phyloP scores from a whole-genome alignment of 2,329 filamentous ascomycete genomes.

The Apiospora pterosperma region DNA sequence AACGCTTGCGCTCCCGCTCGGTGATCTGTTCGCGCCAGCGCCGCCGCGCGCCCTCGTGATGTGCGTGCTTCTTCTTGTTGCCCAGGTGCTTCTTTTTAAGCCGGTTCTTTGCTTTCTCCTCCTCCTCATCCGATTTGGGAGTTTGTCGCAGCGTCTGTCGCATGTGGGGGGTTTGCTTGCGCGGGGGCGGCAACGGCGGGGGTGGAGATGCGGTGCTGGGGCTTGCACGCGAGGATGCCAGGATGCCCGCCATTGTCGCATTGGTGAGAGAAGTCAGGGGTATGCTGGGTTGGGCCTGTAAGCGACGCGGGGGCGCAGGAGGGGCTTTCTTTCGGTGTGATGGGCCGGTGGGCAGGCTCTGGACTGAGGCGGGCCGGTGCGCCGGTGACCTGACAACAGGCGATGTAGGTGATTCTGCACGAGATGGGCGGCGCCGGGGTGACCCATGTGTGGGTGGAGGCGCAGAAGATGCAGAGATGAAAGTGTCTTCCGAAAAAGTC shows the following conservation, averaged over 20 bases:
- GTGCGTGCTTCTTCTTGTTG: conserved; percentile 62
- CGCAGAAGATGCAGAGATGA: conserved; percentile 37
- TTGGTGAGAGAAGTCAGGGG: conserved; percentile 65
- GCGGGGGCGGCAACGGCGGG: conserved; percentile 33
- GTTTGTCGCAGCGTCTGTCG: conserved; percentile 64
- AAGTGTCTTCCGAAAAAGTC: conserved; percentile 43
- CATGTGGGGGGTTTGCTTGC: conserved; percentile 43
- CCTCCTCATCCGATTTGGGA: conserved; percentile 48
- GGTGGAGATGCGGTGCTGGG: conserved; percentile 35
- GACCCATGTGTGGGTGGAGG: conserved; percentile 28
- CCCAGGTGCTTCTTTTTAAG: conserved; percentile 51
- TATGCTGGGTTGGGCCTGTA: conserved; percentile 35
- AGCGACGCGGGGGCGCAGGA: conserved; percentile 12
- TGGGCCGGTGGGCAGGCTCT: conserved; percentile 8
- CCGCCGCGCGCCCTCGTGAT: conserved; percentile 72
- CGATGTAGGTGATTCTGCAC: conserved; percentile 11
- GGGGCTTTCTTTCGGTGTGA: conserved; percentile 9
- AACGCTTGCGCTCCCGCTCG: conserved; percentile 69
- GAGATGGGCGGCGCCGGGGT: conserved; percentile 18
- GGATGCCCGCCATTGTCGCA: conserved; percentile 71
- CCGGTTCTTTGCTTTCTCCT: conserved; percentile 40
- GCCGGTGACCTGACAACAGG: neutral
- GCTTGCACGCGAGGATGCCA: conserved; percentile 60
- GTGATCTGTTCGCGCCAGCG: conserved; percentile 76
- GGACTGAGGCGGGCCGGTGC: conserved; percentile 14